Evolutionary conservation across 225 moss, liverwort and hornwort species (phyloP).

Genomic region (Polytrichum formosum): DNA sequence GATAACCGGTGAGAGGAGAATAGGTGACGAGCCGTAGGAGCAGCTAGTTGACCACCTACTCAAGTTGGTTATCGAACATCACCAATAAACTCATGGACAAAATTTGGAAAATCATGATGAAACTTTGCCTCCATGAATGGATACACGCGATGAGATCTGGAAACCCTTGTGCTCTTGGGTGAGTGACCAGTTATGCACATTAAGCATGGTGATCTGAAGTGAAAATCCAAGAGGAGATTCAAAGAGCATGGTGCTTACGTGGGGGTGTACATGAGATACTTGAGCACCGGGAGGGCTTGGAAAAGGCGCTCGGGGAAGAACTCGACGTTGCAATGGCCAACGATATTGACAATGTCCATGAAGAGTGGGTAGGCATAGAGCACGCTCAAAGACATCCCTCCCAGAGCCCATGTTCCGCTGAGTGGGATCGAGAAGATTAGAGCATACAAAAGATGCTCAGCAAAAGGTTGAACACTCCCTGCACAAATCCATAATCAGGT

Average conservation of each 20-base stretch:
- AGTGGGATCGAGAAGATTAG: slow-evolving; percentile 39
- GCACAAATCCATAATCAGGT: not conserved
- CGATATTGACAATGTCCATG: slow-evolving; percentile 57
- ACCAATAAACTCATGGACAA: no score
- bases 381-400: slow-evolving; percentile 41
- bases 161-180: no score
- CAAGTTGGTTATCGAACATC: no score
- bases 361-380: slow-evolving; percentile 46
- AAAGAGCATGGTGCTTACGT: slow-evolving; percentile 29
- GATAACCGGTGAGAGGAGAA: no score
- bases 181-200: no score
- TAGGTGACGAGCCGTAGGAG: no score
- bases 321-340: slow-evolving; percentile 63
- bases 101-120: no score
- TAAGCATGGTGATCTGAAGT: no score
- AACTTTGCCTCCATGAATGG: no score
- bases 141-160: no score
- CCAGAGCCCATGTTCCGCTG: slow-evolving; percentile 38
- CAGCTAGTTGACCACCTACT: no score
- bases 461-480: slow-evolving; percentile 56
- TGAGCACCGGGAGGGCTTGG: slow-evolving; percentile 35
- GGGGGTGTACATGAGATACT: slow-evolving; percentile 54
- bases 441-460: slow-evolving; percentile 52
- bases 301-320: slow-evolving; percentile 49
- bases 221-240: no score